Evolutionary conservation across 1,284 basidiomycete species (phyloP).

Genomic region (Athelia sp.): DNA sequence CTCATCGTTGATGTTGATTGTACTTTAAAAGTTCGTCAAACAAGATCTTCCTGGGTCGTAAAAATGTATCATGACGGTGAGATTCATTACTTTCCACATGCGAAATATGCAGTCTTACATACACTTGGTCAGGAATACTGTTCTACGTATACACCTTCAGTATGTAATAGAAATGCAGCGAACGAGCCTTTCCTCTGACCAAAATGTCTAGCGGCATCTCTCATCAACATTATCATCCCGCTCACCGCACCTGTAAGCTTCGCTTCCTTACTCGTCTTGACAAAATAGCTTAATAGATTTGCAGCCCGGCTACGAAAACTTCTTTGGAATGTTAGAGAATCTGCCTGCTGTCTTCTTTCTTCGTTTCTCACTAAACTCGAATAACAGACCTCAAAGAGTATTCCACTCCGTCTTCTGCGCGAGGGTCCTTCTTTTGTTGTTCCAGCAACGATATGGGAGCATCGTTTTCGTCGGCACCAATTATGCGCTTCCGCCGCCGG

Average conservation of each 20-base stretch:
- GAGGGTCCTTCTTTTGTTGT: conserved; percentile 34
- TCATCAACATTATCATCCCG: conserved; percentile 35
- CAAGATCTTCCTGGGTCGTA: conserved; percentile 28
- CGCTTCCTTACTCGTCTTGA: conserved; percentile 7
- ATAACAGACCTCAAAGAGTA: conserved; percentile 34
- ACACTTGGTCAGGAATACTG: conserved; percentile 25
- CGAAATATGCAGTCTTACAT: neutral
- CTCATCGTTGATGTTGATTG: conserved; percentile 3
- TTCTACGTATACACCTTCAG: conserved; percentile 36
- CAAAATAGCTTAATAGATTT: conserved; percentile 19
- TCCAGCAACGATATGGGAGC: conserved; percentile 21
- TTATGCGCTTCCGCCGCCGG: too few species aligned
- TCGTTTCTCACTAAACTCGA: neutral
- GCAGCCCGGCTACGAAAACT: conserved; percentile 19
- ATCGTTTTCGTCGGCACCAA: too few species aligned
- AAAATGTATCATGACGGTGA: conserved; percentile 37
- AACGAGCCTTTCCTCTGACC: neutral
- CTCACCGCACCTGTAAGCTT: conserved; percentile 29
- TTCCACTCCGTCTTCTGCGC: conserved; percentile 37
- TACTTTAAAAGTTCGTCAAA: conserved; percentile 24
- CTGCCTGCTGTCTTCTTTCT: neutral
- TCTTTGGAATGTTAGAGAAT: conserved; percentile 32
- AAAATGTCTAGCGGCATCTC: conserved; percentile 28
- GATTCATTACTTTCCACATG: too few species aligned
- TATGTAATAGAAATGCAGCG: conserved; percentile 13